Conservation (phyloP, 2,329 filamentous ascomycete species). For the Alternaria angustiovoidea region DNA sequence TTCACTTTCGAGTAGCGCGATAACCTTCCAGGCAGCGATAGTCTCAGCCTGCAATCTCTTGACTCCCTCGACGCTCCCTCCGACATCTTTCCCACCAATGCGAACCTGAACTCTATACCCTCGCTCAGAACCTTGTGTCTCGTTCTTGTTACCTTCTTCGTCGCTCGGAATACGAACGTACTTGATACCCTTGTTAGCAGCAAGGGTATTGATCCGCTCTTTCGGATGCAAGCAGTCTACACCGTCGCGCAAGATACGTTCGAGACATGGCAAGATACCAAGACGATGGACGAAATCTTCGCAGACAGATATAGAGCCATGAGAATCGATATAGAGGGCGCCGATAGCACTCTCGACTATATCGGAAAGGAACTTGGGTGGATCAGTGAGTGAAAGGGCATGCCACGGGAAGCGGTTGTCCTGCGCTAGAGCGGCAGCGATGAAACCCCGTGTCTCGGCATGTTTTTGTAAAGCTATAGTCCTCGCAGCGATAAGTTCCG, state of each 20-base stretch:
- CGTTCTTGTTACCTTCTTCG: constrained; percentile 4
- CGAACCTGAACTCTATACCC: constrained; percentile 45
- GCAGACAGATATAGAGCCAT: constrained; percentile 56
- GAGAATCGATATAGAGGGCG: constrained; percentile 81
- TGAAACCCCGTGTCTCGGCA: constrained; percentile 55
- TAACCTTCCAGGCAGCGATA: constrained; percentile 48
- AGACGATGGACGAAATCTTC: constrained; percentile 66
- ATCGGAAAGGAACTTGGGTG: constrained; percentile 40
- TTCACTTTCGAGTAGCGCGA: constrained; percentile 30
- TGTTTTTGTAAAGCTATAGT: constrained; percentile 58
- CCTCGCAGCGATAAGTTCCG: constrained; percentile 59
- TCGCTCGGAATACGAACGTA: constrained; percentile 56
- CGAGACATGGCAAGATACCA: constrained; percentile 71
- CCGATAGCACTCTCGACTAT: constrained; percentile 82
- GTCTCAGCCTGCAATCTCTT: constrained; percentile 51
- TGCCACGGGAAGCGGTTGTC: constrained; percentile 77
- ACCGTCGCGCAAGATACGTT: constrained; percentile 63
- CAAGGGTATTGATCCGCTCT: constrained; percentile 70
- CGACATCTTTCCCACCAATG: constrained; percentile 46
- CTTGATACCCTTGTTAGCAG: constrained; percentile 60
- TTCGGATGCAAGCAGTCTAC: constrained; percentile 70
- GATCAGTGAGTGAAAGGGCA: constrained; percentile 66
- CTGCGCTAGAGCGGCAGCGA: constrained; percentile 61
- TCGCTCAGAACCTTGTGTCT: background rate
- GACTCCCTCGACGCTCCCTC: constrained; percentile 42